Conservation (phyloP, 139 green algal species). For the Zygnema cylindricum region DNA sequence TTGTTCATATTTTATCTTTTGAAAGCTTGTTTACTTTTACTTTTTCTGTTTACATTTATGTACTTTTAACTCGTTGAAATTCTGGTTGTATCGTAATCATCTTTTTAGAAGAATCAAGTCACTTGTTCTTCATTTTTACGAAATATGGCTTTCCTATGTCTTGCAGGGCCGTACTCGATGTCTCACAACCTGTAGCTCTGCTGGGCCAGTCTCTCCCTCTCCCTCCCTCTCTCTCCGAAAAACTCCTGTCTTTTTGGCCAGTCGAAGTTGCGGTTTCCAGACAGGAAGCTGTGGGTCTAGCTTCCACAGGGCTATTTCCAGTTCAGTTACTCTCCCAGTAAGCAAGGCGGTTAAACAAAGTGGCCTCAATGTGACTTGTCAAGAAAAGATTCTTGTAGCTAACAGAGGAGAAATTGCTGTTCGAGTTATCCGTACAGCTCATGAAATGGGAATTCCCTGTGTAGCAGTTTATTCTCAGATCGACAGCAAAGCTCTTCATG, state of each 20-base stretch:
- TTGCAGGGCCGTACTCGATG: not conserved
- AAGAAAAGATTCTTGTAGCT: slow-evolving; percentile 82
- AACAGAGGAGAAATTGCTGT: slow-evolving; percentile 98
- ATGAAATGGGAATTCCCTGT: slow-evolving; percentile 85
- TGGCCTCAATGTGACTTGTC: slow-evolving; percentile 26
- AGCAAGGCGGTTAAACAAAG: not conserved
- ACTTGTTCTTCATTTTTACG: not conserved
- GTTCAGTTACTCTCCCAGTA: not conserved
- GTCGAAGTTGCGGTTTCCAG: not conserved
- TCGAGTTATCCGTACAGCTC: slow-evolving; percentile 89
- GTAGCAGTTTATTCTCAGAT: slow-evolving; percentile 89
- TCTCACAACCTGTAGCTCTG: not conserved
- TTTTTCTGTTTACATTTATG: not conserved
- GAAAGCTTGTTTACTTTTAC: no score
- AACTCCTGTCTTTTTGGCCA: not conserved
- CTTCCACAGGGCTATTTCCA: no score
- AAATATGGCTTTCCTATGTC: no score
- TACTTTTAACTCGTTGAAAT: not conserved
- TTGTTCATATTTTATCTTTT: no score
- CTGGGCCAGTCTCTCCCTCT: not conserved
- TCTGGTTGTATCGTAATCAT: not conserved
- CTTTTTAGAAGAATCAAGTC: not conserved
- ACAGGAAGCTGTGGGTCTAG: not conserved
- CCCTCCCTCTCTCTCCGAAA: not conserved
- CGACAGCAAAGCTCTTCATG: slow-evolving; percentile 86